A percentile compares a stretch with the other conserved stretches of the same genome.
Conservation (phyloP, 192 early-diverging fungal genomes). For the Entrophospora sp. region DNA sequence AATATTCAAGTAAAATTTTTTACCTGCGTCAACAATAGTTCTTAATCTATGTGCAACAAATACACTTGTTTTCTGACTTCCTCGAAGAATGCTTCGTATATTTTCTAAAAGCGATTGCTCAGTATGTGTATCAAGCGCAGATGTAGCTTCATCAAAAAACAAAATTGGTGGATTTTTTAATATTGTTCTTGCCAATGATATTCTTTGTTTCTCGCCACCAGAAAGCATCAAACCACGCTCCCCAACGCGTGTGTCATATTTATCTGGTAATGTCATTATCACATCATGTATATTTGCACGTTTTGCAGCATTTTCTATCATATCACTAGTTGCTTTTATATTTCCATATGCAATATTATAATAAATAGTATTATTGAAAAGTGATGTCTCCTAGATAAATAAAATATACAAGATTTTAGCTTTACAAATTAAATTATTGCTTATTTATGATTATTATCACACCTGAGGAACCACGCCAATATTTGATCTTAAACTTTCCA, state of each 20-base stretch:
- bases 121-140: slow-evolving; percentile 75
- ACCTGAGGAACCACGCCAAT: slow-evolving; percentile 88
- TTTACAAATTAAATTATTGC: not conserved
- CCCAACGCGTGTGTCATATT: slow-evolving; percentile 82
- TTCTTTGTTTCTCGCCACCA: slow-evolving; percentile 88
- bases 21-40: slow-evolving; percentile 79
- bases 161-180: slow-evolving; percentile 85
- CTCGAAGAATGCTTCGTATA: slow-evolving; percentile 73
- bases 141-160: slow-evolving; percentile 90
- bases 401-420: not conserved
- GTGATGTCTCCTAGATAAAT: slow-evolving; percentile 73
- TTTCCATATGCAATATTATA: slow-evolving; percentile 92
- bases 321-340: slow-evolving; percentile 47
- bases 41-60: slow-evolving; percentile 92
- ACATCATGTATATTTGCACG: slow-evolving; percentile 70
- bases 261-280: slow-evolving; percentile 64
- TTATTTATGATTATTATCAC: not conserved
- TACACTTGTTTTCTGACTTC: slow-evolving; percentile 69
- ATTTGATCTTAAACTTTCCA: slow-evolving; percentile 65
- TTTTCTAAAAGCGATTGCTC: slow-evolving; percentile 81
- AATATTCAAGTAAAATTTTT: not conserved
- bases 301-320: slow-evolving; percentile 65
- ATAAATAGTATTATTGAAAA: slow-evolving; percentile 90
- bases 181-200: slow-evolving; percentile 87
- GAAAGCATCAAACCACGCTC: slow-evolving; percentile 79